Evolutionary conservation across 371 early-diverging fungal genomes (phyloP).

Genomic region (Syncephalastrum sp.): DNA sequence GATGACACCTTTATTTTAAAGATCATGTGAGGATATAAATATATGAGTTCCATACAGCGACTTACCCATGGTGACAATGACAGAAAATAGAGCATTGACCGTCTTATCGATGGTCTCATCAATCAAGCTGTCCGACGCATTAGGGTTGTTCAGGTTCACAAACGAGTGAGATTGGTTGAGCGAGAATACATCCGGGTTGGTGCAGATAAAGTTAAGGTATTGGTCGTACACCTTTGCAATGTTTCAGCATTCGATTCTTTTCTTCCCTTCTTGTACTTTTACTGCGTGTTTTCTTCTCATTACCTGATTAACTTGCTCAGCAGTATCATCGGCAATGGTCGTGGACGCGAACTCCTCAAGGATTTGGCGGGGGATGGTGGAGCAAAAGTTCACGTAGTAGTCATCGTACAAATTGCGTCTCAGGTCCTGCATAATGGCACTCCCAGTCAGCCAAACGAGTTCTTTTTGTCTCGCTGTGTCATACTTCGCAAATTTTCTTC

Average conservation of each 20-base stretch:
- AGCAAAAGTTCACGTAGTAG: constrained; percentile 94
- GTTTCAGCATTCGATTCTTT: neutral
- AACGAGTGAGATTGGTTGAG: constrained; percentile 85
- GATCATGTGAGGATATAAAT: neutral
- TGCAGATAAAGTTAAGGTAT: constrained; percentile 91
- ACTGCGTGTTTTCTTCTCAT: neutral
- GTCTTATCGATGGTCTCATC: constrained; percentile 76
- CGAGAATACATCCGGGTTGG: constrained; percentile 95
- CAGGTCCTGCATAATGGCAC: constrained; percentile 69
- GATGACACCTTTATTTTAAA: constrained; percentile 53
- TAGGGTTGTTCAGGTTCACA: constrained; percentile 75
- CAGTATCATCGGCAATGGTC: constrained; percentile 69
- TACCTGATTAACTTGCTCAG: constrained; percentile 79
- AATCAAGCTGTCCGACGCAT: constrained; percentile 77
- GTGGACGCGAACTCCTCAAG: constrained; percentile 93
- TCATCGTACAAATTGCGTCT: constrained; percentile 89
- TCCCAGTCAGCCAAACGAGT: neutral
- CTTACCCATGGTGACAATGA: constrained; percentile 87
- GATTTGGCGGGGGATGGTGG: constrained; percentile 82
- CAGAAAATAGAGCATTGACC: constrained; percentile 84
- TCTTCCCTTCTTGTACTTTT: too few relatives aligned
- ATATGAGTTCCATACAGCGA: neutral
- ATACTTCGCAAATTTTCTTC: constrained; percentile 73
- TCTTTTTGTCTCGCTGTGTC: neutral
- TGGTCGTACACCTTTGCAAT: constrained; percentile 86